Base-by-base conservation (phyloP, 2,329 filamentous ascomycete genomes). In the Aspergillus fumigatus region DNA sequence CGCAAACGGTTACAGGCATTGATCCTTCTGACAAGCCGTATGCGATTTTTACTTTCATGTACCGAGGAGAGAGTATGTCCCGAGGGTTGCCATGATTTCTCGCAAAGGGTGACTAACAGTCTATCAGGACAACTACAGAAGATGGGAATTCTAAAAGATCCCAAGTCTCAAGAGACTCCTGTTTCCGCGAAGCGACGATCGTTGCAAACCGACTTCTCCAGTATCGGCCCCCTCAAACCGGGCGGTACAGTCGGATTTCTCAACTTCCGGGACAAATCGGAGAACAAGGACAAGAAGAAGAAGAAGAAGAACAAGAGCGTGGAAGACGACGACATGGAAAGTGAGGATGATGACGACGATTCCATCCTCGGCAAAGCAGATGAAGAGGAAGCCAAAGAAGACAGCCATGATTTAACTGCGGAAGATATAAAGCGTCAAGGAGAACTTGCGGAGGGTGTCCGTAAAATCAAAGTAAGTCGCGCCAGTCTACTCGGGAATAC, bases 1-100 rank as follows among this genome's bases (percentile, higher is more conserved):
- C 94, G 2, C 94, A 99, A 76, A 99, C 94, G 0, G 94, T 99
- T n/a, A 97, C 94, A 8, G 94, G 93, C 19, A 96, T 97, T 60
- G 94, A 99, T 73, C 90, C 92, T 0, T 92, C 92, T 21, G 93
- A 97, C 61, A 94, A 93, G 75, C 94, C 95, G 3, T 99, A 96
- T 76, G 94, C 94, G 3, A 88, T 90, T 8, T 99, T 99, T 73
- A 97, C 95, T 27, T 99, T 99, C 74, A 91, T 97, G 77, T 99
- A 99, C 73, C 86, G 94, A 59, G 94, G 94, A 72, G 90, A 96
- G 72, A 88, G 93, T 95, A 80, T 80, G 91, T 85, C 6, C 23
- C 8, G 21, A 11, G 29, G 26, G 17, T 49, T 19, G 19, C n/a
- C 41, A 3, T 51, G 7, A 5, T 41, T 57, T 55, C 55, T 40